Base-by-base conservation (phyloP, 306 rosid genomes). In the Nissolia schottii region DNA sequence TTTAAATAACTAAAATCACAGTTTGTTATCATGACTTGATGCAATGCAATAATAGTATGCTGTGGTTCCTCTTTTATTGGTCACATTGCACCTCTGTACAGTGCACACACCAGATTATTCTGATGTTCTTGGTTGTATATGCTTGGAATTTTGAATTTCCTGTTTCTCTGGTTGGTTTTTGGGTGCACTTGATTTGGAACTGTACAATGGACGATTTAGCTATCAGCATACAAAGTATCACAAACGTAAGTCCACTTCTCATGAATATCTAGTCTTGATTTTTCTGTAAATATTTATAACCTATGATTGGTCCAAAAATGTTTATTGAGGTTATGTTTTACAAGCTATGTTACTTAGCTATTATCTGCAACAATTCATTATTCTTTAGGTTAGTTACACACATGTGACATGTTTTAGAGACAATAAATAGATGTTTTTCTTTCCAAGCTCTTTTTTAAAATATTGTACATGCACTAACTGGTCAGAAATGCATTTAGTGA, bases 171-270 rank as follows among this genome's bases (percentile, higher is more conserved):
- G 72, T 63, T 32, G 28, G 0, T 10, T 74, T 74, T 45, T 83
- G 78, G 77, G 75, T 67, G 51, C 75, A 43, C 64, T 82, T 82
- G 83, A 79, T 83, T 77, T 75, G 87, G 84, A 83, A 76, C 83
- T 38, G 54, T 64, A 23, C 82, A 38, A 77, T 73, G 90, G 85
- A 79, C 60, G 84, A n/a, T n/a, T n/a, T 87, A 95, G 99, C 90
- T 95, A 95, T 79, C 99, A 95, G 88, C 99, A 95, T 81, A 95
- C 99, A 48, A 91, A 95, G 79, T 95, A 95, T 83, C 99, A 91
- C 85, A 95, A 95, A 80, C 99, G 99, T 95, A 88, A 91, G 97
- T 84, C 70, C 70, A 50, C 71, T 79, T 76, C 45, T 69, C 66
- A 38, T 69, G 50, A 75, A 71, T 56, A 28, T 62, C 77, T 77